Percentiles rank a stretch among this genome's conserved stretches.
Conservation (phyloP, 345 rosid genomes). For the Euphorbia peplus region DNA sequence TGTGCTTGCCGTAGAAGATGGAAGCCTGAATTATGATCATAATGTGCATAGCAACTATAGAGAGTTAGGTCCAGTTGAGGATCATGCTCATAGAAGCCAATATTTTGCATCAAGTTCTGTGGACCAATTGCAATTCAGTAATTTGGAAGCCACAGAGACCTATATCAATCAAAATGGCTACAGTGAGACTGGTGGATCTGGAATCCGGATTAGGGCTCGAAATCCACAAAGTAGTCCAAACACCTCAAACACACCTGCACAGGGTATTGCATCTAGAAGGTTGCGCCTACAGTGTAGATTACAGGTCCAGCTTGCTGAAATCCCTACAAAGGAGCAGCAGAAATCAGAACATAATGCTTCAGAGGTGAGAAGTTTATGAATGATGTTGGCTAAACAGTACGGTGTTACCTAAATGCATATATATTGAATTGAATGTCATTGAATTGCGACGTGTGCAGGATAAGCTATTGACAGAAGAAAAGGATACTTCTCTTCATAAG, state of each 20-base stretch:
- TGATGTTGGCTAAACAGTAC: constrained; percentile 12
- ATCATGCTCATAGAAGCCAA: not conserved
- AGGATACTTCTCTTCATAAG: not conserved
- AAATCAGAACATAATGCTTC: constrained; percentile 25
- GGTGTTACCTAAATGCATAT: constrained; percentile 15
- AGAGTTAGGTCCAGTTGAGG: not conserved
- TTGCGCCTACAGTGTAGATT: constrained; percentile 40
- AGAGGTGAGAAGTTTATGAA: constrained; percentile 45
- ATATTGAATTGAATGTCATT: constrained; percentile 21
- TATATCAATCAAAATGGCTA: constrained; percentile 9
- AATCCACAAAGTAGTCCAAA: constrained; percentile 22
- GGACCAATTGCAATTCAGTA: constrained; percentile 20
- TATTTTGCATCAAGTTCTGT: constrained; percentile 17
- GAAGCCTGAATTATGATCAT: not conserved
- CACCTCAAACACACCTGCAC: constrained; percentile 14
- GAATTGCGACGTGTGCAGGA: constrained; percentile 36
- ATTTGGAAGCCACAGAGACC: constrained; percentile 6
- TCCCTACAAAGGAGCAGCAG: constrained; percentile 10
- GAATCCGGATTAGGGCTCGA: constrained; percentile 48
- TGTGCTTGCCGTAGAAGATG: not conserved
- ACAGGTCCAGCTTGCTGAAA: constrained; percentile 11
- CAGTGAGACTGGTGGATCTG: constrained; percentile 26
- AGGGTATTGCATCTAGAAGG: constrained; percentile 62
- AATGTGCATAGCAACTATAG: not conserved
- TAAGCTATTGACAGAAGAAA: constrained; percentile 18